Evolutionary conservation across 148 eudicot genomes (phyloP).

Genomic region (Gaultheria prostrata): DNA sequence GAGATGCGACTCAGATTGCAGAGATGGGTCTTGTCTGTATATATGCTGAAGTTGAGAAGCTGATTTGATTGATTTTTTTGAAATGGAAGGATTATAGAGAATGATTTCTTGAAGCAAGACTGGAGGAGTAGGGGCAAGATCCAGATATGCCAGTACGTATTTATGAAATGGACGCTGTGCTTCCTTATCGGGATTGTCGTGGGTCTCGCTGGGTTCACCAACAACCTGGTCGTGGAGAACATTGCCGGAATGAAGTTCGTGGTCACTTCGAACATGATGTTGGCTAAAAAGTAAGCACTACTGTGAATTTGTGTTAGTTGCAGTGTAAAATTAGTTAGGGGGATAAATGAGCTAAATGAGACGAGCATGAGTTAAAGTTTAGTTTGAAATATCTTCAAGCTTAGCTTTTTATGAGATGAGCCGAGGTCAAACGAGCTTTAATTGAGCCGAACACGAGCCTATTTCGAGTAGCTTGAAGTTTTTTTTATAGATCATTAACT

Average conservation of each 20-base stretch:
- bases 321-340: background rate
- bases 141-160: conserved; percentile 66
- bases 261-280: conserved; percentile 86
- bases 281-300: conserved; percentile 38
- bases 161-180: conserved; percentile 82
- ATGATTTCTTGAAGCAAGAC: conserved; percentile 83
- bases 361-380: too few relatives aligned
- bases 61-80: conserved; percentile 4
- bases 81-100: conserved; percentile 67
- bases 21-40: background rate
- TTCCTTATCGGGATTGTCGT: conserved; percentile 66
- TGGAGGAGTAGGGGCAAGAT: conserved; percentile 64
- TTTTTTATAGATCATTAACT: too few relatives aligned
- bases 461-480: too few relatives aligned
- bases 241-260: conserved; percentile 84
- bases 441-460: background rate
- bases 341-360: background rate
- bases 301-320: background rate
- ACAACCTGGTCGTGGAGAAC: conserved; percentile 78
- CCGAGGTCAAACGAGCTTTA: background rate
- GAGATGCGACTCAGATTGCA: background rate
- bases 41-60: background rate
- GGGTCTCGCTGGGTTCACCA: conserved; percentile 66
- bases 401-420: background rate
- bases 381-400: background rate